Evolutionary conservation across 106 monocot species (phyloP).

Genomic region (Amphibolis antarctica): DNA sequence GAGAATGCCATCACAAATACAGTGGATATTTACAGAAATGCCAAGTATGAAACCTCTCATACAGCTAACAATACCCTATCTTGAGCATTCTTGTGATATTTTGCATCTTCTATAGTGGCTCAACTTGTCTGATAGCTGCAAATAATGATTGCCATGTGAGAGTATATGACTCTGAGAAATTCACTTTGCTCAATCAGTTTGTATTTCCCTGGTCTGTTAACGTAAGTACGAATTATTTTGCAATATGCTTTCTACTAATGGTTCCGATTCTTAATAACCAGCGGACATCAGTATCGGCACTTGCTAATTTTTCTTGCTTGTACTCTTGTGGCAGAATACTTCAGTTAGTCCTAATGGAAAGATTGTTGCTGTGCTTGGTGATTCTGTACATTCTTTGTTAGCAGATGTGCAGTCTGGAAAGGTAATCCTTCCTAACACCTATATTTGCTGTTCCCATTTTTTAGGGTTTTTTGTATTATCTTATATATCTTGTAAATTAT

Average conservation of each 20-base stretch:
- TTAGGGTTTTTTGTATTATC: too few species aligned
- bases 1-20: conserved; percentile 85
- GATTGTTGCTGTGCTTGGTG: conserved; percentile 66
- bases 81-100: neutral
- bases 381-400: conserved; percentile 42
- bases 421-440: conserved; percentile 14
- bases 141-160: conserved; percentile 75
- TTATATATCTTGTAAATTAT: too few species aligned
- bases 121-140: conserved; percentile 42
- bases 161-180: conserved; percentile 47
- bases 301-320: neutral
- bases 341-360: conserved; percentile 66
- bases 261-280: neutral
- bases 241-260: neutral
- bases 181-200: conserved; percentile 32
- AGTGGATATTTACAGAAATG: conserved; percentile 43
- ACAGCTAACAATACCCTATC: neutral
- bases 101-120: conserved; percentile 30
- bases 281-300: neutral
- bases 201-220: conserved; percentile 75
- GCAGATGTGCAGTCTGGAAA: conserved; percentile 70
- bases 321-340: conserved; percentile 24
- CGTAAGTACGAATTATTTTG: conserved; percentile 29
- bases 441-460: too few species aligned
- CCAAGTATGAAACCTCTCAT: conserved; percentile 29